These are phyloP conservation scores for Elymus sibiricus DNA, from an alignment of 176 grass and related monocot species.

Conservation along the genomic window DNA sequence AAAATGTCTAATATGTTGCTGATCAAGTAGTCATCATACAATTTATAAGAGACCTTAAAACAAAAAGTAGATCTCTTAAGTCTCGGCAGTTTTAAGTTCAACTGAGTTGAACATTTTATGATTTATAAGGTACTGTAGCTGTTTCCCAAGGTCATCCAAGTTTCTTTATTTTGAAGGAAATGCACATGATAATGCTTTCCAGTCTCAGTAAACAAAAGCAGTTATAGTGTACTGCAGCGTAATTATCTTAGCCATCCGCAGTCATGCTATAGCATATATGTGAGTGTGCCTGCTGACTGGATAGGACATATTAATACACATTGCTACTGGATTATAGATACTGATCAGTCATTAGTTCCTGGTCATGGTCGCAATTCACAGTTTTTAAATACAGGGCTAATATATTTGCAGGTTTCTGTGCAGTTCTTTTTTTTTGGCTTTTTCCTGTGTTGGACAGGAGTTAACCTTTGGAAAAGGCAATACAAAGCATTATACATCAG, in stretches of 20 bases:
- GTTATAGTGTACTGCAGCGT: background rate
- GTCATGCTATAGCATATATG: background rate
- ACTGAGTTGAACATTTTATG: background rate
- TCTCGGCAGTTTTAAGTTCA: background rate
- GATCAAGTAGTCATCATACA: background rate
- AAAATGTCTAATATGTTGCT: background rate
- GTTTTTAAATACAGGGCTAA: background rate
- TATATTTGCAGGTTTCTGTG: background rate
- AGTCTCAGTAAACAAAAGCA: background rate
- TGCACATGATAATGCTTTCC: background rate
- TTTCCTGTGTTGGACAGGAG: background rate
- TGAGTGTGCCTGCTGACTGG: background rate
- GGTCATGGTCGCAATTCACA: background rate
- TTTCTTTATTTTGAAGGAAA: background rate
- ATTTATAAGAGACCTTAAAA: background rate
- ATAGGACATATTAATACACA: background rate
- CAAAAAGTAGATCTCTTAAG: background rate
- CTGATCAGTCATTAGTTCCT: background rate
- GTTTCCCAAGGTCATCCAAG: background rate
- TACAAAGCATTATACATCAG: background rate
- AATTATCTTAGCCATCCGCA: background rate
- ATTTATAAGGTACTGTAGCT: background rate
- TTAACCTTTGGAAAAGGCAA: background rate
- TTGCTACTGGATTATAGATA: background rate
- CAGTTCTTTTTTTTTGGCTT: background rate